Percentiles rank a stretch among this genome's conserved stretches.
These are phyloP conservation scores for Fusarium sp. DNA, from an alignment of 2,329 filamentous ascomycete genomes.

Conservation along the genomic window DNA sequence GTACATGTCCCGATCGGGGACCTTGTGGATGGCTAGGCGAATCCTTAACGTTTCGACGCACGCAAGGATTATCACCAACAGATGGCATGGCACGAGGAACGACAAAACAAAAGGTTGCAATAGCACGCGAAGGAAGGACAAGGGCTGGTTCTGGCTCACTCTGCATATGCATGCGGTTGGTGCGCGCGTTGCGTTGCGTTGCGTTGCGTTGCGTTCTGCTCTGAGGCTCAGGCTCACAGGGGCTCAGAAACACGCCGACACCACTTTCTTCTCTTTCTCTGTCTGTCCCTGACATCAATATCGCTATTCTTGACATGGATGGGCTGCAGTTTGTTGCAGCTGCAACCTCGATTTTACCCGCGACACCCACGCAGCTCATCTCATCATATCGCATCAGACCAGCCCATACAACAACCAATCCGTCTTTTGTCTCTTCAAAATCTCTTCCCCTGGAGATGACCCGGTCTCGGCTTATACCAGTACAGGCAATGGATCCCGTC, in stretches of 20 bases:
- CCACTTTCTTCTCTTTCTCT: not conserved
- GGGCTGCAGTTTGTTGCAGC: not conserved
- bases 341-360: constrained; percentile 4
- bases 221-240: not conserved
- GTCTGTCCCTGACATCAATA: constrained; percentile 11
- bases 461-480: constrained; percentile 29
- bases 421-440: not conserved
- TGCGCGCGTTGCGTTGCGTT: not conserved
- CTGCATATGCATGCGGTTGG: constrained; percentile 1
- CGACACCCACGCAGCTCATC: not conserved
- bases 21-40: not conserved
- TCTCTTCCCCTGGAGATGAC: constrained; percentile 3
- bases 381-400: not conserved
- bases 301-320: not conserved
- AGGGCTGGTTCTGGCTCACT: constrained; percentile 1
- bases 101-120: constrained; percentile 2
- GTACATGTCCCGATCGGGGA: constrained; percentile 3
- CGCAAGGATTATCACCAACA: constrained; percentile 5
- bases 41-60: constrained; percentile 15
- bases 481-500: constrained; percentile 24
- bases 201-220: not conserved
- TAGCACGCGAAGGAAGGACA: constrained; percentile 8
- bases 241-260: not conserved
- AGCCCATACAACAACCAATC: not conserved
- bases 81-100: not conserved